Conservation (phyloP, 345 rosid species). For the Corchorus olitorius region DNA sequence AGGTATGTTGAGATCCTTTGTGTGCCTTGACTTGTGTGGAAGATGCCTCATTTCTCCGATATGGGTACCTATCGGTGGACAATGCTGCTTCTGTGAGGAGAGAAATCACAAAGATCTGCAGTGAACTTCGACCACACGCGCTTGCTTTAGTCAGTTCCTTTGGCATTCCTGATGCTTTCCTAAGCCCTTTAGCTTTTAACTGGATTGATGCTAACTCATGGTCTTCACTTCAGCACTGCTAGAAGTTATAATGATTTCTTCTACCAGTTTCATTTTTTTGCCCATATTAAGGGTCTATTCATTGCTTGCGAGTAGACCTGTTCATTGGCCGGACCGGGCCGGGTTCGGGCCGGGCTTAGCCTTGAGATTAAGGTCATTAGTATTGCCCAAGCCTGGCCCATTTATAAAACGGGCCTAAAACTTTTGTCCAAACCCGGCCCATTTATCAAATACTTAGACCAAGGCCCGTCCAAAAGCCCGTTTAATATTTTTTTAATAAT, state of each 20-base stretch:
- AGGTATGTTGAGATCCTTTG: slow-evolving; percentile 61
- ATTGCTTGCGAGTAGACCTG: no score
- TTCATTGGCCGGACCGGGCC: no score
- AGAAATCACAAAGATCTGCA: slow-evolving; percentile 69
- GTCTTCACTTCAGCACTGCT: slow-evolving; percentile 47
- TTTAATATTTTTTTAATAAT: no score
- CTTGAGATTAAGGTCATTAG: no score
- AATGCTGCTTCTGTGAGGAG: slow-evolving; percentile 62
- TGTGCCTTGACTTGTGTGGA: slow-evolving; percentile 67
- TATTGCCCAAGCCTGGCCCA: no score
- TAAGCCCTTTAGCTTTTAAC: slow-evolving; percentile 82
- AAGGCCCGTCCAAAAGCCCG: no score
- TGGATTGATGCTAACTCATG: slow-evolving; percentile 90
- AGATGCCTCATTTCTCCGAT: slow-evolving; percentile 71
- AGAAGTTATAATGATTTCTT: neutral
- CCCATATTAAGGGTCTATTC: neutral
- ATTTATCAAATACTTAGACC: no score
- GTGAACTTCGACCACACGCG: slow-evolving; percentile 77
- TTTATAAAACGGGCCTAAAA: no score
- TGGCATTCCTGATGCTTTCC: slow-evolving; percentile 75
- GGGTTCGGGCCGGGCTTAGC: no score
- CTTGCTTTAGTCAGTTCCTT: slow-evolving; percentile 76
- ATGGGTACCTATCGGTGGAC: slow-evolving; percentile 64
- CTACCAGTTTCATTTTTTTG: neutral
- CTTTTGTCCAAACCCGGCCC: no score